A percentile compares a stretch with the other conserved stretches of the same genome.
Evolutionary conservation across 2,329 filamentous ascomycete species (phyloP).

Genomic region (Ophiostoma novo-ulmi): DNA sequence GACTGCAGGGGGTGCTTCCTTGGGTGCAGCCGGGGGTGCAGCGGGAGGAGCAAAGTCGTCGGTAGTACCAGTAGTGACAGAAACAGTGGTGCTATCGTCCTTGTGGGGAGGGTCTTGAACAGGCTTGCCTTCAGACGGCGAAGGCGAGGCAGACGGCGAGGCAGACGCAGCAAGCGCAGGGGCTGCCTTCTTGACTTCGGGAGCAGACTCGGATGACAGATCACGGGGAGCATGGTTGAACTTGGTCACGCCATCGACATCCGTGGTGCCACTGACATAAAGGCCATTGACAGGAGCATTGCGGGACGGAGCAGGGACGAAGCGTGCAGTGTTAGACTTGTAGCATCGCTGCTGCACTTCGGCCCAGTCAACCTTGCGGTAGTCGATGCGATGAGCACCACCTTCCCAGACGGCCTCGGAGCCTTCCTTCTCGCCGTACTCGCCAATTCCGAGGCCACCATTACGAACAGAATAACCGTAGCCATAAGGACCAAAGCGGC

Average conservation of each 20-base stretch:
- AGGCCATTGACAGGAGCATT: slow-evolving; percentile 46
- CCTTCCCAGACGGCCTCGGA: slow-evolving; percentile 73
- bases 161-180: neutral
- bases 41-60: slow-evolving; percentile 27
- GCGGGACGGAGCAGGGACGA: slow-evolving; percentile 46
- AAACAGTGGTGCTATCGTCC: slow-evolving; percentile 7
- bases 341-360: slow-evolving; percentile 71
- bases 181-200: neutral
- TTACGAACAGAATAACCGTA: slow-evolving; percentile 74
- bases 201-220: neutral
- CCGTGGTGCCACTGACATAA: slow-evolving; percentile 37
- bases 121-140: neutral
- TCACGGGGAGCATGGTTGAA: slow-evolving; percentile 8
- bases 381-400: slow-evolving; percentile 67
- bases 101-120: neutral
- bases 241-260: neutral
- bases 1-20: neutral
- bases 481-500: slow-evolving; percentile 82
- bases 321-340: slow-evolving; percentile 64
- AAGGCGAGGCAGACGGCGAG: neutral
- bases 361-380: slow-evolving; percentile 70
- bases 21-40: slow-evolving; percentile 3
- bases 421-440: slow-evolving; percentile 77
- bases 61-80: neutral
- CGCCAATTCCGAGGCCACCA: slow-evolving; percentile 78